A percentile compares a stretch with the other conserved stretches of the same genome.
phyloP scores from a whole-genome alignment of 371 early-diverging fungal genomes.

The Rhizopus microsporus region DNA sequence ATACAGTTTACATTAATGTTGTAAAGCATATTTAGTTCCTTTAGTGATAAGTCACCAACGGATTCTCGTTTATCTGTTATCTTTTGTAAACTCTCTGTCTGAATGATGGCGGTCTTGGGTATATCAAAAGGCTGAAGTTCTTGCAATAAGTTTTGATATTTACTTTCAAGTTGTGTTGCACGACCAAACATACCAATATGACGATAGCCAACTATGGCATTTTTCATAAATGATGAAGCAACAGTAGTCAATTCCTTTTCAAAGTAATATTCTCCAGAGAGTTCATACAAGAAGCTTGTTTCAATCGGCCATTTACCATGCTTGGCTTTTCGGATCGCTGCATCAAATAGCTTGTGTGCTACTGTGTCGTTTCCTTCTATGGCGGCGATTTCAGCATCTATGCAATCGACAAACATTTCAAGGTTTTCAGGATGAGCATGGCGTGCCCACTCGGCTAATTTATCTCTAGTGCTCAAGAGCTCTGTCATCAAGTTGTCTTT shows the following conservation, averaged over 20 bases:
- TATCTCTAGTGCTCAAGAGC: slow-evolving; percentile 20
- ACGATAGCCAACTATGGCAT: slow-evolving; percentile 34
- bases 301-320: slow-evolving; percentile 40
- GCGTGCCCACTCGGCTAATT: slow-evolving; percentile 36
- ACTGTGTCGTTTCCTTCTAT: slow-evolving; percentile 22
- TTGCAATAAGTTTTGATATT: slow-evolving; percentile 8
- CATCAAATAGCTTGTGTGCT: slow-evolving; percentile 38
- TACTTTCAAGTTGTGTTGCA: slow-evolving; percentile 25
- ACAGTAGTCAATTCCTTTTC: slow-evolving; percentile 30
- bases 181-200: slow-evolving; percentile 44
- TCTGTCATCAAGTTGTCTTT: slow-evolving; percentile 10
- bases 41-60: slow-evolving; percentile 9
- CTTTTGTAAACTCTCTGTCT: slow-evolving; percentile 30
- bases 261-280: slow-evolving; percentile 41
- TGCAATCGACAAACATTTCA: slow-evolving; percentile 33
- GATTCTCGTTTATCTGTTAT: slow-evolving; percentile 13
- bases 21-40: slow-evolving; percentile 1
- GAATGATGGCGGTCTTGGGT: slow-evolving; percentile 19
- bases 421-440: slow-evolving; percentile 38
- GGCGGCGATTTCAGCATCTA: slow-evolving; percentile 48
- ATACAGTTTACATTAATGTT: slow-evolving; percentile 7
- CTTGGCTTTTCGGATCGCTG: slow-evolving; percentile 40
- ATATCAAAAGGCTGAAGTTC: background rate
- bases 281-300: slow-evolving; percentile 37
- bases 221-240: slow-evolving; percentile 33